Evolutionary conservation across 768 basidiomycete species (phyloP), one percentile per base, ranked within the genome.

Genomic region (Tylopilus balloui): DNA sequence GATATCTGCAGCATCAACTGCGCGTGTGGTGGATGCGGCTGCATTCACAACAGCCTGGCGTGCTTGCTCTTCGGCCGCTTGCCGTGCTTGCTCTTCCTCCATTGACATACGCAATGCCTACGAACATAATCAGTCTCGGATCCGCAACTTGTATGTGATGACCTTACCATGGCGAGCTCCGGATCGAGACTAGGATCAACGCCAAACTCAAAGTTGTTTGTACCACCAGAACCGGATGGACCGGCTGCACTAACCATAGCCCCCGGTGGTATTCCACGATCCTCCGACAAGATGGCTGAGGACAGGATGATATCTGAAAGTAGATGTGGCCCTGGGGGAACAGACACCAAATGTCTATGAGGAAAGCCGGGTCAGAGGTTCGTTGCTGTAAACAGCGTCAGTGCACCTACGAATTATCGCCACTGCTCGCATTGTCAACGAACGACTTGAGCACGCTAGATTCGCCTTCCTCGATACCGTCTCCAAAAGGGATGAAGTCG

Each of bases 81-180:
- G 75, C 12, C 93, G 84, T 15, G 90, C 91, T 61, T 85, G 83
- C 43, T 92, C 92, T 64, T 96, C 93, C 71, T 95, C 90, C 78
- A 98, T 83, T 1, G 94, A 97, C 89, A 98, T 91, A 29, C 94
- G 88, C 35, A 99, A 78, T 10, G 93, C 95, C 94, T 96, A 56
- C 8, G 34, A 36, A 15, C 19, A 35, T 24, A 5, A 46, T 52
- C 24, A 55, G 39, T 4, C 19, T 36, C 32, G 27, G 35, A 19
- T 36, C 19, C n/a, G 49, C 27, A 7, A 41, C 6, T 35, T 27
- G 17, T 27, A 35, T 47, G 29, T 14, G 9, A 34, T 6, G 43
- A 20, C 67, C 78, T 51, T 48, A 92, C 94, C 92, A 97, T 92
- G 2, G 96, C 95, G 40, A 99, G 76, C 66, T 98, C 95, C 0